Conservation (phyloP, 768 basidiomycete species). For the Trametes cinnabarina region DNA sequence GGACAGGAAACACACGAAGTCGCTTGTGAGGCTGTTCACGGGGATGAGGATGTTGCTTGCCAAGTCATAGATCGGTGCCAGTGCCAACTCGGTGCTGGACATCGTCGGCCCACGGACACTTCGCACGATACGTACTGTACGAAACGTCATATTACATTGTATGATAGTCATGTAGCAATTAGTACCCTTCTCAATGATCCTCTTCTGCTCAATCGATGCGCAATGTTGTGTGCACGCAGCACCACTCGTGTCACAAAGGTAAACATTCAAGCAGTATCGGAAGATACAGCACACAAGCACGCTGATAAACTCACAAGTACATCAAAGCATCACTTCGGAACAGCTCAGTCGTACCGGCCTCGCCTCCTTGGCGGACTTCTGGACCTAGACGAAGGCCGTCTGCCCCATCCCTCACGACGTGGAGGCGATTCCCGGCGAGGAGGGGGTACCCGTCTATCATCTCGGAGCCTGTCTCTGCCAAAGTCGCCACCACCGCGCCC, state of each 20-base stretch:
- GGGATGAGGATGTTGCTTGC: not conserved
- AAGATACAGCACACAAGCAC: not conserved
- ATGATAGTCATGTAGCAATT: not conserved
- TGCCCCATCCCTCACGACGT: conserved; percentile 26
- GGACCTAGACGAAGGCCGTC: conserved; percentile 39
- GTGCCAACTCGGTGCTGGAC: conserved; percentile 8
- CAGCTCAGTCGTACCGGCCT: conserved; percentile 21
- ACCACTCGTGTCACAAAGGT: too few relatives aligned
- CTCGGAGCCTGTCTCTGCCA: conserved; percentile 28
- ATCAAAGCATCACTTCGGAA: not conserved
- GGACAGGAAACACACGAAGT: not conserved
- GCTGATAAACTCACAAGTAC: not conserved
- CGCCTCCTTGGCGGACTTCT: conserved; percentile 42
- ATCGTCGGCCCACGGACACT: not conserved
- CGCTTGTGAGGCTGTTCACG: conserved; percentile 1
- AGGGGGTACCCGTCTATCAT: conserved; percentile 16
- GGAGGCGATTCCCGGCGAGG: conserved; percentile 23
- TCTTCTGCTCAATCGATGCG: not conserved
- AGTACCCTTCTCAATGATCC: not conserved
- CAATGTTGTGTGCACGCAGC: too few relatives aligned
- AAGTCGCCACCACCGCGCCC: conserved; percentile 39
- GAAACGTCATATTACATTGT: not conserved
- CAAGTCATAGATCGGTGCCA: not conserved
- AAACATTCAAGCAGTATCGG: not conserved
- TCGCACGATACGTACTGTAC: not conserved